Base-by-base conservation (phyloP, 2,329 filamentous ascomycete species). In the Aspergillus costaricaensis region DNA sequence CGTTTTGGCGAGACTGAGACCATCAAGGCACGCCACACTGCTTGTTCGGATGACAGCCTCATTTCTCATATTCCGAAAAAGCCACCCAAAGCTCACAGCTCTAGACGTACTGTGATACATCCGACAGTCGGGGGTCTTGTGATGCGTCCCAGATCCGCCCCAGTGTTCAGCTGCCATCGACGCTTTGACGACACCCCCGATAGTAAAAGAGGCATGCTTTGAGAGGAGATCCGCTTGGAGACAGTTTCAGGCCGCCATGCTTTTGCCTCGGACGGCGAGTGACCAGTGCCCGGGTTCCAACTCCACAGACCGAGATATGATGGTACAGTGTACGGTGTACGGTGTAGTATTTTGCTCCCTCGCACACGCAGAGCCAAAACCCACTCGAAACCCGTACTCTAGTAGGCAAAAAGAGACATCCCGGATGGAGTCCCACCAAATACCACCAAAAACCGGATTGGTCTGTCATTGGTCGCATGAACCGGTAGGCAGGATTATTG, bases 101-200 rank as follows among this genome's bases (percentile, higher is more conserved):
- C 53, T 15, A 43, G 36, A 44, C 43, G 41, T 27, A 39, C 53
- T 44, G 30, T 55, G 53, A 47, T 47, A 43, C 39, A 47, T 55
- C 39, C 23, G 15, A 21, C 39, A 47, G 53, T 39, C 25, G 39
- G 39, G 53, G 17, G 12, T 32, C 25, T 55, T 55, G 19, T 55
- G 53, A 55, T 27, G 53, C 44, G 53, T 55, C 39, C 53, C 43
- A 39, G 53, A 55, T 55, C 25, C 41, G 39, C 43, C 53, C 43
- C 39, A 55, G 53, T 17, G 53, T 15, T 36, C 39, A 43, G 41
- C 39, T 55, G n/a, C 53, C 39, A 21, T 25, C 19, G 53, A 47
- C 53, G 53, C 53, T 47, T 55, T 55, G 53, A 55, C 53, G 44
- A 21, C 30, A 30, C 21, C 17, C 25, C 7, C 25, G 39, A 55